Evolutionary conservation across 768 basidiomycete genomes (phyloP).

Genomic region (Dacryopinax primogenitus): DNA sequence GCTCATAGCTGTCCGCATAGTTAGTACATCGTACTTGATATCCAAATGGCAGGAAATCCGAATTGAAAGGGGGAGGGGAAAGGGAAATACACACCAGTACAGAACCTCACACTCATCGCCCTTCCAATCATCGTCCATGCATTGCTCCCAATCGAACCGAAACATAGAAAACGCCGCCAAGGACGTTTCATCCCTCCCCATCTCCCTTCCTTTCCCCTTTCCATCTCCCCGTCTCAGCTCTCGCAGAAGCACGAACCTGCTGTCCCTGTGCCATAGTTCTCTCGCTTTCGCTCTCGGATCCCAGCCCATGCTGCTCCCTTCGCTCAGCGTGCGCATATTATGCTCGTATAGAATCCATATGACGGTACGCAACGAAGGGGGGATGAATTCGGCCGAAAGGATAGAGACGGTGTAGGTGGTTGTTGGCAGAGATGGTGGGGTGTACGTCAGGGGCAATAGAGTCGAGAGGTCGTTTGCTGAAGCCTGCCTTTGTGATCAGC

Average conservation of each 20-base stretch:
- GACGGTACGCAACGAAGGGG: neutral
- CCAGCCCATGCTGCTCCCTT: slow-evolving; percentile 39
- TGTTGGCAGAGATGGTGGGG: neutral
- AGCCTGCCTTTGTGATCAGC: neutral
- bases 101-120: slow-evolving; percentile 37
- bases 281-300: slow-evolving; percentile 40
- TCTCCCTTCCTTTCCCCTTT: neutral
- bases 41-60: neutral
- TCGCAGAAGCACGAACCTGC: slow-evolving; percentile 46
- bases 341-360: neutral
- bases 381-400: neutral
- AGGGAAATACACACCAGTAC: slow-evolving; percentile 51
- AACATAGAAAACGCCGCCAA: slow-evolving; percentile 42
- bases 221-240: slow-evolving; percentile 17
- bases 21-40: neutral
- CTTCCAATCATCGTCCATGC: slow-evolving; percentile 1
- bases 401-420: neutral
- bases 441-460: neutral
- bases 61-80: neutral
- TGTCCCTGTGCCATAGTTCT: slow-evolving; percentile 47
- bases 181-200: slow-evolving; percentile 14
- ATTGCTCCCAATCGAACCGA: slow-evolving; percentile 58
- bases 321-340: neutral
- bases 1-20: slow-evolving; percentile 48
- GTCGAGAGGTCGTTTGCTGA: neutral